phyloP scores from a whole-genome alignment of 441 rosid species.

The Adansonia rubrostipa region DNA sequence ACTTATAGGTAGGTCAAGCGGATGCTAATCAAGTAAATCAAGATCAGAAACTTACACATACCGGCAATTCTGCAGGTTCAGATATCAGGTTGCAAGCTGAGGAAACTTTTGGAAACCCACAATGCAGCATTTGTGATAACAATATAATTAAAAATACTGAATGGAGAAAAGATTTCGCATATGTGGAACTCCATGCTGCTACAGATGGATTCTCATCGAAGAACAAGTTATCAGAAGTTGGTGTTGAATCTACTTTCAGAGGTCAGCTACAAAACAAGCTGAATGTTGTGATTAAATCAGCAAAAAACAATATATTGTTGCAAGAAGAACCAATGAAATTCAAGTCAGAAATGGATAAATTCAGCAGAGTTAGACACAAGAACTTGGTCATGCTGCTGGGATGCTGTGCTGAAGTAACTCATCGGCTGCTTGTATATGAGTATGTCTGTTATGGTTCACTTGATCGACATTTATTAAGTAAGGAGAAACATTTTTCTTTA shows the following conservation, averaged over 20 bases:
- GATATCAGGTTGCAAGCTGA: slow-evolving; percentile 2
- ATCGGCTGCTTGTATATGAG: slow-evolving; percentile 48
- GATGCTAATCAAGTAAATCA: slow-evolving; percentile 19
- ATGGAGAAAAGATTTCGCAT: slow-evolving; percentile 36
- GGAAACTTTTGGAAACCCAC: slow-evolving; percentile 29
- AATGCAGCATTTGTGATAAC: slow-evolving; percentile 42
- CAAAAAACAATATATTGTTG: slow-evolving; percentile 16
- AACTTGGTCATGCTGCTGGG: slow-evolving; percentile 47
- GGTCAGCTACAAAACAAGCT: slow-evolving; percentile 39
- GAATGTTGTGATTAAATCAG: slow-evolving; percentile 35
- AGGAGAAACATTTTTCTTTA: slow-evolving; percentile 3
- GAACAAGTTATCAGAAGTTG: slow-evolving; percentile 37
- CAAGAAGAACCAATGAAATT: slow-evolving; percentile 33
- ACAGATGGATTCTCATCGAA: slow-evolving; percentile 44
- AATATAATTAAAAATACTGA: slow-evolving; percentile 33
- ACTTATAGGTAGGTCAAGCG: slow-evolving; percentile 18
- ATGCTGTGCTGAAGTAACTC: slow-evolving; percentile 40
- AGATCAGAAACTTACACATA: not conserved
- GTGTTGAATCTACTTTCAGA: slow-evolving; percentile 28
- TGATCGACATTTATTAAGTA: slow-evolving; percentile 43
- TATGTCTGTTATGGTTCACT: slow-evolving; percentile 48
- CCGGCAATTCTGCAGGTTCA: slow-evolving; percentile 18
- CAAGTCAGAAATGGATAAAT: slow-evolving; percentile 30
- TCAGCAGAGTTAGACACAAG: slow-evolving; percentile 39
- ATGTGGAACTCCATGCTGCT: slow-evolving; percentile 41